Conservation (phyloP, 139 green algal genomes). For the Tetradesmus lagerheimii region DNA sequence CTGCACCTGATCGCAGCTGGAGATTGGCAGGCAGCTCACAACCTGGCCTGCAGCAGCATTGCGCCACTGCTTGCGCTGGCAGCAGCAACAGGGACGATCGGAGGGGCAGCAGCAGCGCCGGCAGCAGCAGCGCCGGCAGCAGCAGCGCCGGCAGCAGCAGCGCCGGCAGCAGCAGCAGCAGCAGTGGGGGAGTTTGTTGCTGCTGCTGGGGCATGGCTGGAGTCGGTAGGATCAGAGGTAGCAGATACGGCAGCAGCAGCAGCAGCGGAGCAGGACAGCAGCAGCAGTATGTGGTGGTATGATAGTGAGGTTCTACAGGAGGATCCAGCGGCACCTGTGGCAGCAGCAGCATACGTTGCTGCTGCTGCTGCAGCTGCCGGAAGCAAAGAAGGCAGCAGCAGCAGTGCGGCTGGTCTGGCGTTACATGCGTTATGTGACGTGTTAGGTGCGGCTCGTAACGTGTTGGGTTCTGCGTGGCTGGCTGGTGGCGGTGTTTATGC, state of each 20-base stretch:
- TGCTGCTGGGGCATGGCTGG: background rate
- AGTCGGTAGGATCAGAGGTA: background rate
- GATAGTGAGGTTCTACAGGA: background rate
- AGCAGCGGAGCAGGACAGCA: background rate
- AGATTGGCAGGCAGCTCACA: constrained; percentile 2
- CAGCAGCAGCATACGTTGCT: constrained; percentile 34
- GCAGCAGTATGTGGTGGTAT: background rate
- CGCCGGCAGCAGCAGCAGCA: background rate
- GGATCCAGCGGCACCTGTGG: background rate
- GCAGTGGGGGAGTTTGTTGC: background rate
- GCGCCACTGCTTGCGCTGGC: background rate
- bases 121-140: background rate
- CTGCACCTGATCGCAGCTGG: constrained; percentile 32
- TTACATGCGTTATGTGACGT: background rate
- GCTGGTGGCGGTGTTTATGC: constrained; percentile 23
- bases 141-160: background rate
- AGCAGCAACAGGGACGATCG: background rate
- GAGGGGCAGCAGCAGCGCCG: background rate
- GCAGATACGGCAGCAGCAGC: background rate
- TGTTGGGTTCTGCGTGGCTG: background rate
- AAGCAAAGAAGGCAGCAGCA: background rate
- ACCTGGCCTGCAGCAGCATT: background rate
- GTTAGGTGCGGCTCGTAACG: background rate
- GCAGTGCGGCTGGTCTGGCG: background rate
- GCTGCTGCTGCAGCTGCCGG: background rate